Conservation (phyloP, 371 early-diverging fungal species). For the Blastocladiella emersonii region DNA sequence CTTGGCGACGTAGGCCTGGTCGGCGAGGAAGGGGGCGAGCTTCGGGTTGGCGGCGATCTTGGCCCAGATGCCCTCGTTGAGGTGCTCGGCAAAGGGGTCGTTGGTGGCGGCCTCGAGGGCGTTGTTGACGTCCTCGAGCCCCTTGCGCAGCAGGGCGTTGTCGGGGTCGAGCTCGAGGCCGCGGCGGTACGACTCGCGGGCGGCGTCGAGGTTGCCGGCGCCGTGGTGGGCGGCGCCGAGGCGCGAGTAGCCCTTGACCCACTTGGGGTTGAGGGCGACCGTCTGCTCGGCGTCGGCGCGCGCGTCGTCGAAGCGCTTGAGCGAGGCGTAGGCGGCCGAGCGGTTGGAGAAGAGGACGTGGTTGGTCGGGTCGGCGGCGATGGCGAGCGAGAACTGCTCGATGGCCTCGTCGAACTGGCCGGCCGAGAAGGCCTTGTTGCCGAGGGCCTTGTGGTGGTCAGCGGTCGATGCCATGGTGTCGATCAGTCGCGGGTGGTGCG, state of each 20-base stretch:
- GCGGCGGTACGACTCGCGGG: slow-evolving; percentile 50
- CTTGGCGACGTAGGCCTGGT: slow-evolving; percentile 54
- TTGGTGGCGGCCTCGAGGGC: slow-evolving; percentile 8
- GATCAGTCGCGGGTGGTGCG: no score
- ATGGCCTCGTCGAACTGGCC: slow-evolving; percentile 68
- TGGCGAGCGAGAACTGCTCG: slow-evolving; percentile 55
- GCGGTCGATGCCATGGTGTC: no score
- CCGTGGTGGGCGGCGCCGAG: slow-evolving; percentile 74
- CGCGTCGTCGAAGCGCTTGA: slow-evolving; percentile 56
- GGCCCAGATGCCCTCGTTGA: slow-evolving; percentile 49
- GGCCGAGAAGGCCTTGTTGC: slow-evolving; percentile 70
- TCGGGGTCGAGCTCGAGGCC: slow-evolving; percentile 63
- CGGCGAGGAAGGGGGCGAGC: slow-evolving; percentile 43
- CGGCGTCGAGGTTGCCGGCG: slow-evolving; percentile 43
- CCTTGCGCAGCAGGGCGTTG: slow-evolving; percentile 52
- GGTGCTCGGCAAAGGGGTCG: slow-evolving; percentile 22
- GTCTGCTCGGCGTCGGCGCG: slow-evolving; percentile 70
- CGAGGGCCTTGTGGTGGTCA: slow-evolving; percentile 60
- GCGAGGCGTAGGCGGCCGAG: slow-evolving; percentile 62
- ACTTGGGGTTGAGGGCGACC: slow-evolving; percentile 55
- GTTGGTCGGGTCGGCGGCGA: slow-evolving; percentile 60
- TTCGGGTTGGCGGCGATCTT: slow-evolving; percentile 70
- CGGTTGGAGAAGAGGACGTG: slow-evolving; percentile 83
- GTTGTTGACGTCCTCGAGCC: slow-evolving; percentile 49
- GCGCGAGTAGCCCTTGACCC: slow-evolving; percentile 75